Base-by-base conservation (phyloP, 2,329 filamentous ascomycete genomes). In the Diaporthe citriasiana region DNA sequence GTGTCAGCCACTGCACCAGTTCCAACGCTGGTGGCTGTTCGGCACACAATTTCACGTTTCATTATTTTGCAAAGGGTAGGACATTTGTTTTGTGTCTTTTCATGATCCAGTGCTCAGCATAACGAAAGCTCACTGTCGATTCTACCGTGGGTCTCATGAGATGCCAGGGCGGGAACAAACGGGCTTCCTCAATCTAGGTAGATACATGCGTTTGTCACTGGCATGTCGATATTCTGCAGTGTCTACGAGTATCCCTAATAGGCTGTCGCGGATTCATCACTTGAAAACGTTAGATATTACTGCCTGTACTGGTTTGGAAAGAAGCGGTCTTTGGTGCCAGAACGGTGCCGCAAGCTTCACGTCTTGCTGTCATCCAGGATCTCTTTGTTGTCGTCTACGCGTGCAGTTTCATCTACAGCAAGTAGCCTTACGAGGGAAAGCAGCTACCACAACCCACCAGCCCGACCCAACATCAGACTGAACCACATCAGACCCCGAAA, bases 391-490 rank as follows among this genome's bases (percentile, higher is more conserved):
- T 66, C 45, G 0, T 17, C 12, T 8, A 33, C 30, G 15, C 22
- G 42, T 13, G n/a, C 30, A 13, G 63, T 66, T 66, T 51, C 63
- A 38, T 10, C 63, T 51, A 27, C 63, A 51, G 63, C 60, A 66
- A 19, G 60, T 30, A 66, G 33, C 63, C 63, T 19, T 9, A 22
- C 63, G 30, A 51, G 30, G 22, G 9, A 47, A 66, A 9, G 15
- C 38, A 66, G 8, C 63, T 22, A 38, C 12, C n/a, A 27, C 8
- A 51, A 1, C 30, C 45, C 45, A 27, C 45, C 30, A 30, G 22
- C 15, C 42, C 30, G 8, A 15, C n/a, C 45, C 45, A 25, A 66
- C 22, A 33, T 51, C 45, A 40, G 63, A 17, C 63, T 27, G 30
- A 9, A 66, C 63, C 45, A 66, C 33, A 38, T 66, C 63, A 66